Conservation (phyloP, 2,329 filamentous ascomycete genomes). For the Zymoseptoria tritici region DNA sequence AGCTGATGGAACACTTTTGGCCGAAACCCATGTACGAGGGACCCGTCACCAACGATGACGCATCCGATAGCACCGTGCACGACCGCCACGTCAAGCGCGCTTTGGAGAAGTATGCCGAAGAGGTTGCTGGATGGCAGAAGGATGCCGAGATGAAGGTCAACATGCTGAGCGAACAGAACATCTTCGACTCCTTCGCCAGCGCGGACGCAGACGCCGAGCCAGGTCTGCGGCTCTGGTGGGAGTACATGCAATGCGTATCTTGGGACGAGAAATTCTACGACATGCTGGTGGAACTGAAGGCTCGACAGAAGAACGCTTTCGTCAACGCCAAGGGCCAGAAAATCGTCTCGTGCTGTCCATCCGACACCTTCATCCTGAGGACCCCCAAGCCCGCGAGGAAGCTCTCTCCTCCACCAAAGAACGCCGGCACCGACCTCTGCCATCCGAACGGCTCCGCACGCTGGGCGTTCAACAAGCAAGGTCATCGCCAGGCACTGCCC, state of each 20-base stretch:
- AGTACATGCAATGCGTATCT: constrained; percentile 40
- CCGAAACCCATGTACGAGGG: constrained; percentile 37
- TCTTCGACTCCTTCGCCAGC: constrained; percentile 36
- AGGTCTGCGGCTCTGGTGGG: constrained; percentile 41
- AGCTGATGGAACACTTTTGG: constrained; percentile 37
- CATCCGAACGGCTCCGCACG: not conserved
- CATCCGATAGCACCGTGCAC: constrained; percentile 7
- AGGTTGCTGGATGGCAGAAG: constrained; percentile 36
- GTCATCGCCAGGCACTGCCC: not conserved
- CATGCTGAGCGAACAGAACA: constrained; percentile 30
- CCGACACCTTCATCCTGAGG: not conserved
- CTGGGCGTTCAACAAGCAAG: not conserved
- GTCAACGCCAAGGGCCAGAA: not conserved
- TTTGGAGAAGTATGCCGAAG: constrained; percentile 29
- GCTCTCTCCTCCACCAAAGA: not conserved
- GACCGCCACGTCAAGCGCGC: constrained; percentile 26
- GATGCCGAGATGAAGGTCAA: constrained; percentile 30
- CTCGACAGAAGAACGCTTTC: not conserved
- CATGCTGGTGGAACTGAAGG: constrained; percentile 28
- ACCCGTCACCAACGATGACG: constrained; percentile 20
- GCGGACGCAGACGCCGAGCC: constrained; percentile 34
- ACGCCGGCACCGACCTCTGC: not conserved
- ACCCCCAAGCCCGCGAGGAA: not conserved
- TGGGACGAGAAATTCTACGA: constrained; percentile 38
- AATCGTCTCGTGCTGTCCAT: not conserved